Evolutionary conservation across 768 basidiomycete species (phyloP), one percentile per base, ranked within the genome.

Genomic region (Psilocybe subaeruginosa): DNA sequence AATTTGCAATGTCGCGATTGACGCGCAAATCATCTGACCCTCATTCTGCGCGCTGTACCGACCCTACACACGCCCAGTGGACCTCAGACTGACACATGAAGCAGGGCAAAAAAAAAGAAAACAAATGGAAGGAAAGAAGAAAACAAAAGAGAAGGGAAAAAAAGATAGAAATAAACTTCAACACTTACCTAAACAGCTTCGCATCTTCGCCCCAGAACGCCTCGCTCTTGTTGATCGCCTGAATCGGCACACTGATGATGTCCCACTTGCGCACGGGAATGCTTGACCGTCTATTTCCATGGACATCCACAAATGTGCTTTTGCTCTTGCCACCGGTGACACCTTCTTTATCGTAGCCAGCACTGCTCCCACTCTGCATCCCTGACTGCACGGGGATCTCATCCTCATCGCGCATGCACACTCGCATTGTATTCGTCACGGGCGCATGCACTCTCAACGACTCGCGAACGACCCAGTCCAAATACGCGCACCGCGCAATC

Each of bases 171-270:
- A 61, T 55, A 47, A 29, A 55, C 4, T 16, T 4, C 2, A 43
- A 56, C 6, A 59, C 72, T 19, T 53, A 86, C 88, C 72, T 83
- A 78, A 90, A 91, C 47, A 85, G 81, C 16, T 61, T 60, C 0
- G 85, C 82, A 69, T 91, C 87, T 8, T 81, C 76, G 8, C 89
- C 89, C 87, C 88, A 90, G 3, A 89, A 68, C 8, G 67, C 74
- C 62, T 77, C 77, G 31, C 79, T 77, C 16, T 80, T 76, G 67
- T 91, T 87, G 47, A 90, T 61, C 1, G 75, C 74, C 6, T 81
- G 60, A 45, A 89, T 84, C 0, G 85, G 84, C 8, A 90, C 72
- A 2, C 76, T 63, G 4, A 86, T 65, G 2, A 66, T 66, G 50
- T 83, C 77, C 1, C 83, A 82, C 59, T 82, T 79, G n/a, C 74